Evolutionary conservation across 2,329 filamentous ascomycete species (phyloP), one percentile per base, ranked within the genome.

Genomic region (Penicillium frequentans): DNA sequence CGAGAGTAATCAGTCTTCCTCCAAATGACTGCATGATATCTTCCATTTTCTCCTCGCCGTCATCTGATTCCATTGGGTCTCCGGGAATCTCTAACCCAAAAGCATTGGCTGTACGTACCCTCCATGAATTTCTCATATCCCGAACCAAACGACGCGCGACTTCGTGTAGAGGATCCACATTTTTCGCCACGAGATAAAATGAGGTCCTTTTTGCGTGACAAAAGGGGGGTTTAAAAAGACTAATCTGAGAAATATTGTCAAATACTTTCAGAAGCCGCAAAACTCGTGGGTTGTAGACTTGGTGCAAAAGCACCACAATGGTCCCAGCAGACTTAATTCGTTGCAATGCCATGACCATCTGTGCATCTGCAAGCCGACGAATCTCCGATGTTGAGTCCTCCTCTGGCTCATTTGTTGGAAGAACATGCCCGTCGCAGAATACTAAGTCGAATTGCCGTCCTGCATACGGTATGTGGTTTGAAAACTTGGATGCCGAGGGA

Each of bases 141-240:
- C 35, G 49, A 42, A 51, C 9, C n/a, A 51, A 43, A 10, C 37
- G 24, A 16, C 49, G 13, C 23, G 35, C 49, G 21, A 37, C 42
- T 23, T 42, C 35, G 29, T 51, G 35, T 29, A 31, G 35, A 21
- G 49, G 37, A 3, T 51, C 49, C 33, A 51, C 35, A 16, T 52
- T 35, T 26, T 31, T 55, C 11, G 53, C 53, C 16, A 55, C 42
- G 13, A 55, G 37, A 43, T 55, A 55, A 13, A 55, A 55, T 3
- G 53, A 55, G 19, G n/a, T 50, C 4, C 53, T 29, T 26, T 51
- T 50, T 10, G 37, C 35, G 33, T 55, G 53, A 24, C 23, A 26
- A 6, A 24, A 16, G 1, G 21, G 24, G 11, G 53, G 53, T n/a
- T 55, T 55, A 21, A 55, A 51, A 11, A 55, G 37, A 8, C 14